Evolutionary conservation across 2,329 filamentous ascomycete genomes (phyloP).

Genomic region (Fonsecaea monophora): DNA sequence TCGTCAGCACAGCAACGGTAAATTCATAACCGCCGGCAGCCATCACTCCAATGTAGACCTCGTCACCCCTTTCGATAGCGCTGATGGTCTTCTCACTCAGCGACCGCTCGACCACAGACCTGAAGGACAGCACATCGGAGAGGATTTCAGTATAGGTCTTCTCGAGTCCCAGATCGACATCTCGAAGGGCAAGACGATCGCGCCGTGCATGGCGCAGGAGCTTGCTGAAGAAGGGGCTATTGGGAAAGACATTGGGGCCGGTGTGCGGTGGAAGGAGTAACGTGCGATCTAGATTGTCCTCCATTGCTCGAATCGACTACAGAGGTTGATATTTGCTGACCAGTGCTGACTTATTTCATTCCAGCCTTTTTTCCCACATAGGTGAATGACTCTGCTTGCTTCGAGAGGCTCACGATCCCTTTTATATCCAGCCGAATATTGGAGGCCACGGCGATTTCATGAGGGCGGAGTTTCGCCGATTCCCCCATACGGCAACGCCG

Average conservation of each 20-base stretch:
- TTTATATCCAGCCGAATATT: neutral
- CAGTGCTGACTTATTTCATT: neutral
- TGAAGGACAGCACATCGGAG: neutral
- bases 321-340: neutral
- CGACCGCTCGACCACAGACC: neutral
- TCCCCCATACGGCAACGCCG: neutral
- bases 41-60: slow-evolving; percentile 44
- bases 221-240: slow-evolving; percentile 12
- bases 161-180: slow-evolving; percentile 9
- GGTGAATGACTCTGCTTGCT: neutral
- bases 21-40: slow-evolving; percentile 47
- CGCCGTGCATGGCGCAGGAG: slow-evolving; percentile 14
- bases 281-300: slow-evolving; percentile 5
- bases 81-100: neutral
- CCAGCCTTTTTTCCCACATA: neutral
- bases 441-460: no score
- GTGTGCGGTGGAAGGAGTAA: neutral
- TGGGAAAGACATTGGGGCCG: slow-evolving; percentile 6
- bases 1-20: slow-evolving; percentile 43
- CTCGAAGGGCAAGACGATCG: slow-evolving; percentile 3
- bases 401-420: neutral
- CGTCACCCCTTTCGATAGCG: slow-evolving; percentile 27
- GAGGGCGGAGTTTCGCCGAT: neutral
- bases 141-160: slow-evolving; percentile 14
- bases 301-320: neutral